Base-by-base conservation (phyloP, 2,329 filamentous ascomycete genomes). In the Colletotrichum lentis region DNA sequence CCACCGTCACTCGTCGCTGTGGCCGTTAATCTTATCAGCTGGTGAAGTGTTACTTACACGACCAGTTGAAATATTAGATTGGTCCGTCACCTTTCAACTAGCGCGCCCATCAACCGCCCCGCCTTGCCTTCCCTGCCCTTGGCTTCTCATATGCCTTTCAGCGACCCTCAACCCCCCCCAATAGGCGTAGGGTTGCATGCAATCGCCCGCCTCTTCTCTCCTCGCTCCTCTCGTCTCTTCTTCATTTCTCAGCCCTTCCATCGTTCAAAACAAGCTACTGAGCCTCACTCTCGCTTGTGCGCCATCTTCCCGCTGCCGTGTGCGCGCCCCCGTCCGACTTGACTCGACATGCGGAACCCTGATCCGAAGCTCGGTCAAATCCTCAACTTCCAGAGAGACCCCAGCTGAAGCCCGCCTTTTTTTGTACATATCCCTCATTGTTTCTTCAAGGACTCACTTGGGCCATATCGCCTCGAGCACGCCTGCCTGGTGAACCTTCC, bases 271-370 rank as follows among this genome's bases (percentile, higher is more conserved):
- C 55, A 44, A 31, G n/a, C 47, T 41, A 52, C 39, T 22, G 56
- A 27, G 43, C 27, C 56, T 59, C 14, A 6, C 12, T 35, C 56
- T 57, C 41, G 54, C 27, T 49, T 35, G 39, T 35, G 11, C 20
- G n/a, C n/a, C 41, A 10, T 7, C 54, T 31, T 46, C 24, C 54
- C 54, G 24, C 41, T 31, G 24, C 41, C 54, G 39, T 14, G 18
- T 43, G 41, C 41, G 41, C 24, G 11, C 20, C 54, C 41, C 24
- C 54, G 14, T 35, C 37, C 39, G 18, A 24, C 43, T 31, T 24
- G 54, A 22, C 54, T 60, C 65, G 65, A 64, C 61, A 64, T 64
- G 65, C 65, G 54, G 54, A 64, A 47, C 55, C 49, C 24, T 60
- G 41, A 49, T 55, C 61, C 39, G 41, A 64, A 24, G 37, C 54